phyloP scores from a whole-genome alignment of 73 alveolate species.

The Blepharisma japonicum region DNA sequence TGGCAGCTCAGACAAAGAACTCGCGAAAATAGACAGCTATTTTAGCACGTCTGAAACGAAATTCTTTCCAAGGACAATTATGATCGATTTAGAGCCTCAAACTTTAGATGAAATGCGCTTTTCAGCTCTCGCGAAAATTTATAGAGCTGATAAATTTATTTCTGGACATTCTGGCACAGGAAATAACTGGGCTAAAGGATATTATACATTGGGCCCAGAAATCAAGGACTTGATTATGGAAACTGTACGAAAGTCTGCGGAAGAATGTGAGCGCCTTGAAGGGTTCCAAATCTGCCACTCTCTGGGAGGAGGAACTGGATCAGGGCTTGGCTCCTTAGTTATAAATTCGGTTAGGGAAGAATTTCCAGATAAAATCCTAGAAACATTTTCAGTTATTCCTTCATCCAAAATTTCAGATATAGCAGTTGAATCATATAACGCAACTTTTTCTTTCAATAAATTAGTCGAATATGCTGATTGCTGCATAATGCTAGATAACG shows the following conservation, averaged over 20 bases:
- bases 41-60: conserved; percentile 29
- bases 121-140: conserved; percentile 16
- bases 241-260: conserved; percentile 36
- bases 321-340: conserved; percentile 36
- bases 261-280: conserved; percentile 48
- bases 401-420: conserved; percentile 48
- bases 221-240: not conserved
- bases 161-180: conserved; percentile 36
- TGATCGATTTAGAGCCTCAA: conserved; percentile 56
- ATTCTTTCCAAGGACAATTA: conserved; percentile 49
- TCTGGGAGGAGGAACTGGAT: conserved; percentile 73
- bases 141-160: conserved; percentile 45
- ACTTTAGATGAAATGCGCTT: conserved; percentile 37
- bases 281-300: conserved; percentile 60
- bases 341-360: conserved; percentile 22
- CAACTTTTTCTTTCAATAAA: conserved; percentile 13
- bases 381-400: conserved; percentile 25
- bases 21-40: not conserved
- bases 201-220: conserved; percentile 9
- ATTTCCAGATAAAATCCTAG: not conserved
- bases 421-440: conserved; percentile 77
- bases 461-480: conserved; percentile 8
- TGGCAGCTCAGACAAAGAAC: not conserved
- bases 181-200: conserved; percentile 23
- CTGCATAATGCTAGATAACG: conserved; percentile 15